These are phyloP conservation scores for Syncephalastrum contaminatum DNA, from an alignment of 371 early-diverging fungal genomes.

Conservation along the genomic window DNA sequence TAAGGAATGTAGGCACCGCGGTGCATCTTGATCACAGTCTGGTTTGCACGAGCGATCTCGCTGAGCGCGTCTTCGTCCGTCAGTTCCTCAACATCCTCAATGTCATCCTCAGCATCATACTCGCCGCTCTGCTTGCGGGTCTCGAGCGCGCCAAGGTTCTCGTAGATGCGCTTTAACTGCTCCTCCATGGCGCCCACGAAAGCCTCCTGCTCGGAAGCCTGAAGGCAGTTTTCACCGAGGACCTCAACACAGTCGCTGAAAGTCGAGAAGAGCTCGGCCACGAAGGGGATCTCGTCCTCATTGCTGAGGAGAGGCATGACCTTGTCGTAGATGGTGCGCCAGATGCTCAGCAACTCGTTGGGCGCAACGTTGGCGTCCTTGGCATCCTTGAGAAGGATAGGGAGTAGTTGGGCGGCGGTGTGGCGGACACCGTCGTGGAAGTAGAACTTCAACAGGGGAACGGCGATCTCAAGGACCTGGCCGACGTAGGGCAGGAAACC, in stretches of 20 bases:
- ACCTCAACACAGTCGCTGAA: constrained; percentile 74
- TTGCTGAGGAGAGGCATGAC: constrained; percentile 65
- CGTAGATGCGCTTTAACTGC: constrained; percentile 71
- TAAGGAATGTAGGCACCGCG: constrained; percentile 70
- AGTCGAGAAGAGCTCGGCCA: constrained; percentile 73
- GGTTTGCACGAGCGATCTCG: constrained; percentile 75
- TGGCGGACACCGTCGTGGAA: constrained; percentile 96
- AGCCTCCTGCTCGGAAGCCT: constrained; percentile 56
- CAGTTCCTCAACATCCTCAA: constrained; percentile 75
- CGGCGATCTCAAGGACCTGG: constrained; percentile 76
- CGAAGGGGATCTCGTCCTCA: constrained; percentile 80
- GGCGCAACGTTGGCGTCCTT: constrained; percentile 52
- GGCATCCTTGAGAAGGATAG: constrained; percentile 71
- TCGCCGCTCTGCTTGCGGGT: constrained; percentile 73
- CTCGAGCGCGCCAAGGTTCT: constrained; percentile 70
- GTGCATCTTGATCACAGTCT: constrained; percentile 72
- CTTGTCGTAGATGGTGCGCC: constrained; percentile 68
- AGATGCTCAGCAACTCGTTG: constrained; percentile 49
- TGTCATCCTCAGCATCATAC: constrained; percentile 90
- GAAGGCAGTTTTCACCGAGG: constrained; percentile 68
- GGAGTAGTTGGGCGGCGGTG: constrained; percentile 84
- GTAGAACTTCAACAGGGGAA: constrained; percentile 91
- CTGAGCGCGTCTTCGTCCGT: constrained; percentile 80
- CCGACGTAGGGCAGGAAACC: constrained; percentile 86
- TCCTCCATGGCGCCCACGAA: constrained; percentile 66